These are phyloP conservation scores for Gossypioides kirkii DNA, from an alignment of 345 rosid genomes.

Conservation along the genomic window DNA sequence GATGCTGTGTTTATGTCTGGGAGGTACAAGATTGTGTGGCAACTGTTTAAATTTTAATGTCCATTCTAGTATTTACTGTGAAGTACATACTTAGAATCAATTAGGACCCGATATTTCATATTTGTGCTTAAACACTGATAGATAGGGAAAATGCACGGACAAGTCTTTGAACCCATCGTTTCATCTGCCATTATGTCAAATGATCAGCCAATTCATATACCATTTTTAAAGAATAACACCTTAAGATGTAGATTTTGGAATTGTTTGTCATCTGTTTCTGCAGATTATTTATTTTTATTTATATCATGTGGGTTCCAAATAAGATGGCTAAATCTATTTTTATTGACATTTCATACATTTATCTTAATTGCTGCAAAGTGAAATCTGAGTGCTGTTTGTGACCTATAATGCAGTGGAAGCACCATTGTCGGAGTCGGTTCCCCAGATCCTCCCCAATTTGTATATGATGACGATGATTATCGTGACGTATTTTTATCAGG, in stretches of 20 bases:
- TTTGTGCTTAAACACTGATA: no score
- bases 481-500: conserved; percentile 81
- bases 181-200: background rate
- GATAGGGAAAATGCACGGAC: background rate
- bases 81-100: background rate
- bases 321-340: background rate
- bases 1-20: conserved; percentile 93
- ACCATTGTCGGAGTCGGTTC: conserved; percentile 92
- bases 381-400: background rate
- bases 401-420: conserved; percentile 68
- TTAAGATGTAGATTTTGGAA: background rate
- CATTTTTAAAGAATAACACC: background rate
- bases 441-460: conserved; percentile 86
- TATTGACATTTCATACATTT: background rate
- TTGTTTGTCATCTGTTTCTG: background rate
- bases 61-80: background rate
- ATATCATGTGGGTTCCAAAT: background rate
- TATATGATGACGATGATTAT: conserved; percentile 78
- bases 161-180: background rate
- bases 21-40: conserved; percentile 42
- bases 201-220: background rate
- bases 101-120: background rate
- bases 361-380: background rate
- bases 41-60: conserved; percentile 9
- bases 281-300: background rate